Conservation (phyloP, 768 basidiomycete genomes). For the Suillus decipiens region DNA sequence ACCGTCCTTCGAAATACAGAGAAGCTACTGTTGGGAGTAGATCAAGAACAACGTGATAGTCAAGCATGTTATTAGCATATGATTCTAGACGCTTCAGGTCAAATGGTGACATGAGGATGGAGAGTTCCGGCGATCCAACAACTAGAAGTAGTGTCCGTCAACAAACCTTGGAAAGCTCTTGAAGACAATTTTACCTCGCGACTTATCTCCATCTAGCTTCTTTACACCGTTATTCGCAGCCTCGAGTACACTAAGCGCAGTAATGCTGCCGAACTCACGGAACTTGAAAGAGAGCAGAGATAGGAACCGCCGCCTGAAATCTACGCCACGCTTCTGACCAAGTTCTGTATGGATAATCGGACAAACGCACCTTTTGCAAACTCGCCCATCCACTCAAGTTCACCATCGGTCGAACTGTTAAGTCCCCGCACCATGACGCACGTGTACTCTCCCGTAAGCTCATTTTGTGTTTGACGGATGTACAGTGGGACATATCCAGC, state of each 20-base stretch:
- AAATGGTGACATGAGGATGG: constrained; percentile 79
- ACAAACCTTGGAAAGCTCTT: neutral
- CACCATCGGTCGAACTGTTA: constrained; percentile 60
- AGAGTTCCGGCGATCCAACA: constrained; percentile 45
- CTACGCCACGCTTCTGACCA: constrained; percentile 40
- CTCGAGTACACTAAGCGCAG: constrained; percentile 85
- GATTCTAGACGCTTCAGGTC: constrained; percentile 95
- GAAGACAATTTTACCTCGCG: constrained; percentile 32
- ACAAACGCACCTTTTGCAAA: constrained; percentile 71
- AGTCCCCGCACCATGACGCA: constrained; percentile 93
- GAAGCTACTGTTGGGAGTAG: constrained; percentile 78
- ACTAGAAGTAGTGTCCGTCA: constrained; percentile 35
- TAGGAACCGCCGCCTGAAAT: constrained; percentile 91
- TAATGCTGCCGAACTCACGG: constrained; percentile 88
- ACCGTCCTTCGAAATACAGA: constrained; percentile 81
- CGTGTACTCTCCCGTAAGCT: constrained; percentile 94
- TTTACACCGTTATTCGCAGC: constrained; percentile 71
- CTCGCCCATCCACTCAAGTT: constrained; percentile 82
- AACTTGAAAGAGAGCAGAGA: constrained; percentile 92
- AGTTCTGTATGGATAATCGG: neutral
- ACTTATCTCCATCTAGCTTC: constrained; percentile 39
- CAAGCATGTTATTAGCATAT: constrained; percentile 93
- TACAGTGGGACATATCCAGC: constrained; percentile 91
- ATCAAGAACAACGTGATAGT: constrained; percentile 95
- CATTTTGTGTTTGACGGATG: constrained; percentile 89